Base-by-base conservation (phyloP, 2,329 filamentous ascomycete genomes). In the Beauveria pseudobassiana region DNA sequence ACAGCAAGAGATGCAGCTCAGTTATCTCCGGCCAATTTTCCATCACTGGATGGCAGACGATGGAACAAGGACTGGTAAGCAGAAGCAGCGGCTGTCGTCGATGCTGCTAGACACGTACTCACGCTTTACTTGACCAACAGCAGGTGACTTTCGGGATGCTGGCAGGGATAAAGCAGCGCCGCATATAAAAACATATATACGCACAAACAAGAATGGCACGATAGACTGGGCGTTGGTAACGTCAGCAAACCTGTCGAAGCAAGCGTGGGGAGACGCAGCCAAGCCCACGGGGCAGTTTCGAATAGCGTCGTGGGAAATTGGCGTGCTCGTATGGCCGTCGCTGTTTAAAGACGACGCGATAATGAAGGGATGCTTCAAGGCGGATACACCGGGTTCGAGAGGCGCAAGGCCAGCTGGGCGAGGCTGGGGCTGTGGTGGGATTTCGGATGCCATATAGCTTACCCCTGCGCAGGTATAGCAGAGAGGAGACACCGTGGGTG, bases 231-330 rank as follows among this genome's bases (percentile, higher is more conserved):
- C 90, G 1, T 79, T 96, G 65, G 72, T 96, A 2, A 96, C 91
- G 0, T 95, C 90, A n/a, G 91, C 92, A n/a, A 96, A 96, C 67
- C 73, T 96, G 2, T 95, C 90, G 1, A 93, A 87, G 64, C 91
- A 96, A 73, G 92, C 92, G 0, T 96, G 92, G 93, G 92, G 92
- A 1, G 86, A 88, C 43, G 78, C 82, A 3, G 72, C 71, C 1
- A 84, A 82, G 64, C 72, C 77, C 3, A 76, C 79, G 0, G 84
- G 83, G 1, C 82, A 90, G 67, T 76, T 91, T 34, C 82, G 87
- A 42, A 84, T 96, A 30, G 86, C 88, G 62, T 95, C 90, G 34
- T 96, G 88, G 78, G 92, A 96, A 72, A 82, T 91, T 38, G 92
- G 92, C 0, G 90, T 96, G 1, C 71, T 96, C 52, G 81, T 96